Conservation (phyloP, 768 basidiomycete genomes). For the Dacryopinax primogenitus region DNA sequence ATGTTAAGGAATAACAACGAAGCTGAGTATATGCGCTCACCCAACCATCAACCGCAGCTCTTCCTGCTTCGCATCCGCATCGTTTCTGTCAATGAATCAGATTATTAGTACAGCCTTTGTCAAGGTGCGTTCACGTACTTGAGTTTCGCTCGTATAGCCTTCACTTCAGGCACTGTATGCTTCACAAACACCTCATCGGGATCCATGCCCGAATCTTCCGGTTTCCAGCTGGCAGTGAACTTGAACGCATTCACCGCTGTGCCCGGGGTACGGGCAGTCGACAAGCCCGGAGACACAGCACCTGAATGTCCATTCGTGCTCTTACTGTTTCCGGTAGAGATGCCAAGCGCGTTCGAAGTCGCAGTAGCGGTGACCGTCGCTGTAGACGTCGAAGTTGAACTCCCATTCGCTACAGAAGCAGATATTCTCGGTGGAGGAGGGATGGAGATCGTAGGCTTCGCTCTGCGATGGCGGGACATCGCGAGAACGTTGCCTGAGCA, state of each 20-base stretch:
- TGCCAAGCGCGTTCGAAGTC: neutral
- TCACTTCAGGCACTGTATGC: conserved; percentile 60
- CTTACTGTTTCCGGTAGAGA: neutral
- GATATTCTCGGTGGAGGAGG: neutral
- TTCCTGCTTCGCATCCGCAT: conserved; percentile 78
- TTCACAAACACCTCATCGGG: conserved; percentile 66
- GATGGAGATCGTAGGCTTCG: neutral
- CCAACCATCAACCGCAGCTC: conserved; percentile 84
- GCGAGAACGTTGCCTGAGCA: neutral
- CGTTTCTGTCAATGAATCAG: conserved; percentile 36
- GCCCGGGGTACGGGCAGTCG: neutral
- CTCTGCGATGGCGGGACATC: conserved; percentile 1
- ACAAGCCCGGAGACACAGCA: neutral
- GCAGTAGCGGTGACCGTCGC: neutral
- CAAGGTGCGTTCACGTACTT: conserved; percentile 33
- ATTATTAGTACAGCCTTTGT: conserved; percentile 9
- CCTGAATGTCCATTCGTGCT: neutral
- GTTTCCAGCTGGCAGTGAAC: conserved; percentile 3
- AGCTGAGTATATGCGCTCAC: conserved; percentile 36
- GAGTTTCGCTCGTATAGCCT: conserved; percentile 49
- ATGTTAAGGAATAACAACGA: conserved; percentile 31
- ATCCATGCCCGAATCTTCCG: conserved; percentile 26
- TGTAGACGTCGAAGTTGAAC: neutral
- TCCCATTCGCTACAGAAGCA: neutral
- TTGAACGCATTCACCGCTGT: neutral